Evolutionary conservation across 345 rosid genomes (phyloP), one percentile per base, ranked within the genome.

Genomic region (Lenwebbia sp.): DNA sequence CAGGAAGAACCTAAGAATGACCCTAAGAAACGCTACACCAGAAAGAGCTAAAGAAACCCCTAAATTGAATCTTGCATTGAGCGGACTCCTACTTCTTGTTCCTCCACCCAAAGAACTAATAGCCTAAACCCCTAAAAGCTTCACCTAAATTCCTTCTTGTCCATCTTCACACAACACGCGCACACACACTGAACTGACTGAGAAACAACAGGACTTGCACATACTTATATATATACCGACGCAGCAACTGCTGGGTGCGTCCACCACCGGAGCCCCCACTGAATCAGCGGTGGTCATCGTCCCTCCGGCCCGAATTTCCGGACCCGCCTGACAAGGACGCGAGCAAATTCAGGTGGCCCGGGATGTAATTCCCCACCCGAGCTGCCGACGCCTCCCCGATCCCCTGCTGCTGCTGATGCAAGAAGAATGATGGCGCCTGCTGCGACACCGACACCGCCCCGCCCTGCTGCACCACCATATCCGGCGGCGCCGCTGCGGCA

Each of bases 321-420:
- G 92, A 90, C 54, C 96, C 96, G 86, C 95, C 95, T 13, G 98
- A 94, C 82, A 95, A 94, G 33, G 97, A 93, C n/a, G 98, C 97
- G 87, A 95, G 90, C 89, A 95, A 91, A 89, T 95, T 95, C 44
- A 95, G 92, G 89, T 95, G 98, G 14, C 98, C 96, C 7, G 98
- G 98, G 55, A 94, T 93, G 90, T 94, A 94, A 88, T 94, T 94
- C 28, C 95, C 97, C 13, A 94, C 93, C 86, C 97, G 90, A 28
- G 98, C 97, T 17, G 98, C 98, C 26, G 98, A 97, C 50, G 99
- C 98, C 90, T 98, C 99, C 74, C 99, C 99, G 88, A 96, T 94
- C 12, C 95, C 97, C 83, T 93, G 95, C 88, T 96, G 99, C 84
- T 95, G 98, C 84, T 94, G 97, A 83, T 93, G 98, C 62, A 90